Conservation (phyloP, 495 filamentous ascomycete species). For the Aspergillus ellipticus region DNA sequence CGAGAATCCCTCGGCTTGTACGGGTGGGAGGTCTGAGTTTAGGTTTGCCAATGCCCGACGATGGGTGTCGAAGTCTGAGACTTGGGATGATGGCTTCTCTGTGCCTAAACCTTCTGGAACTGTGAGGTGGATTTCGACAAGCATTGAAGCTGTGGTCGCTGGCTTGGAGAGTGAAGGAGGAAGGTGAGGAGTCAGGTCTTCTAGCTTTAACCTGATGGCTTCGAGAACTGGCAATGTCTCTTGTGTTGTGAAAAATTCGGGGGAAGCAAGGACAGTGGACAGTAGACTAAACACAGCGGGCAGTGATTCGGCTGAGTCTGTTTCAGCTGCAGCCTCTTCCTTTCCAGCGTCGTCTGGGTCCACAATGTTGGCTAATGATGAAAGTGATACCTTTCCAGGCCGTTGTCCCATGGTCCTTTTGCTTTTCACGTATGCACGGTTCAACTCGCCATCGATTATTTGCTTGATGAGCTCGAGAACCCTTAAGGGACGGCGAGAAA, state of each 20-base stretch:
- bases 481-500: constrained; percentile 59
- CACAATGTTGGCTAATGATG: constrained; percentile 37
- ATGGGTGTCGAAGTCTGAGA: constrained; percentile 67
- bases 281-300: constrained; percentile 62
- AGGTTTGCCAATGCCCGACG: constrained; percentile 69
- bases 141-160: constrained; percentile 51
- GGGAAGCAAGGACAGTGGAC: constrained; percentile 61
- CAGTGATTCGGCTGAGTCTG: constrained; percentile 49
- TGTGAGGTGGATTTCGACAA: constrained; percentile 54
- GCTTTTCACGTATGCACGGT: constrained; percentile 6
- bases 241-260: constrained; percentile 52
- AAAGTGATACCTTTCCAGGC: constrained; percentile 30
- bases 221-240: constrained; percentile 42
- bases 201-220: constrained; percentile 47
- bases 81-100: constrained; percentile 35
- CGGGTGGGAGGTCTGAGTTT: constrained; percentile 69
- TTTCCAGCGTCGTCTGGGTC: constrained; percentile 12
- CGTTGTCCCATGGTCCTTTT: constrained; percentile 1
- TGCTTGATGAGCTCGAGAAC: constrained; percentile 61
- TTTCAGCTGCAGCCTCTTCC: constrained; percentile 21
- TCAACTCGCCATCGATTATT: constrained; percentile 46
- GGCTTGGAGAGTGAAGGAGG: constrained; percentile 34
- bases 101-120: constrained; percentile 50
- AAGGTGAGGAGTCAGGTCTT: constrained; percentile 41
- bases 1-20: constrained; percentile 73